phyloP scores from a whole-genome alignment of 306 rosid genomes.

The Abrus precatorius region DNA sequence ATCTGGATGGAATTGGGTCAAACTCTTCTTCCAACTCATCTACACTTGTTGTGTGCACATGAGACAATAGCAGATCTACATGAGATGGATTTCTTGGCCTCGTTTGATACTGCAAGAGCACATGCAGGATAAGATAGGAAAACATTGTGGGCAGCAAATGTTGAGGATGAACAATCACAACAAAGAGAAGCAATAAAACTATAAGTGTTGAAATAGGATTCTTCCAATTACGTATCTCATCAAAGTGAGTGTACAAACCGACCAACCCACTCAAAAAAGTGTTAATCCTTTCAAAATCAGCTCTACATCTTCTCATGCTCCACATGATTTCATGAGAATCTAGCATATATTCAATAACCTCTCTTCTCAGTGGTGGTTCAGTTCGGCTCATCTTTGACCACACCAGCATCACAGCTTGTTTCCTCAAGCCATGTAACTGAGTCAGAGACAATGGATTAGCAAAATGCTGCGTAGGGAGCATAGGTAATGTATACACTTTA shows the following conservation, averaged over 20 bases:
- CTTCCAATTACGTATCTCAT: constrained; percentile 47
- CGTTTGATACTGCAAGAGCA: neutral
- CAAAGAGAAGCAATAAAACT: neutral
- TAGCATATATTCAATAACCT: constrained; percentile 55
- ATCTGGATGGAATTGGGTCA: constrained; percentile 58
- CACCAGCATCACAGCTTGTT: constrained; percentile 39
- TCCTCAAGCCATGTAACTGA: constrained; percentile 40
- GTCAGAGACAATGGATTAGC: constrained; percentile 26
- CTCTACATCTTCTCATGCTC: constrained; percentile 56
- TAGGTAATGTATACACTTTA: constrained; percentile 41
- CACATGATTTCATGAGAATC: constrained; percentile 46
- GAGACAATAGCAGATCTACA: constrained; percentile 51
- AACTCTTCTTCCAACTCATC: constrained; percentile 68
- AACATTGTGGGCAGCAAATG: constrained; percentile 23
- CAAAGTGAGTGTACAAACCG: constrained; percentile 24
- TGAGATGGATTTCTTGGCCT: constrained; percentile 51
- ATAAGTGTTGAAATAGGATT: neutral
- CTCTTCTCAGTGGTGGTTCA: constrained; percentile 47
- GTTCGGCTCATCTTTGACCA: constrained; percentile 39
- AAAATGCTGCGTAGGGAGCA: constrained; percentile 45
- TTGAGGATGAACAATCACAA: constrained; percentile 35
- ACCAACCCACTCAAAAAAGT: constrained; percentile 23
- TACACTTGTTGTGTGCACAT: constrained; percentile 36
- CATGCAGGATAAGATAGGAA: constrained; percentile 1
- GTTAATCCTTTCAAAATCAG: constrained; percentile 51